These are phyloP conservation scores for Lycium ferocissimum DNA, from an alignment of 257 asterid genomes.

Conservation along the genomic window DNA sequence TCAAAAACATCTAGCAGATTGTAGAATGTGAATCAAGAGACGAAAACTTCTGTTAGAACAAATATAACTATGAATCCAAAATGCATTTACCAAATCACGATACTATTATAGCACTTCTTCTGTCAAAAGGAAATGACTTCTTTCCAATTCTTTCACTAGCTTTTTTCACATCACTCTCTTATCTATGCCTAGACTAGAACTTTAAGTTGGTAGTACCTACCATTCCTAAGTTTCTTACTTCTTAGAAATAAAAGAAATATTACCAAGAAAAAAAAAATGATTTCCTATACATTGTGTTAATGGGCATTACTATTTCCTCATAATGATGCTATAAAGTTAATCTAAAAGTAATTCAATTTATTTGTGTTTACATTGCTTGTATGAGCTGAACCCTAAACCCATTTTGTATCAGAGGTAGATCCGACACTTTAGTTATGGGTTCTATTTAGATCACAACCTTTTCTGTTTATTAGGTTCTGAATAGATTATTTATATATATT, in stretches of 20 bases:
- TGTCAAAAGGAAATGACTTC: not conserved
- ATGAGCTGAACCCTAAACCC: too few species aligned
- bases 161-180: not conserved
- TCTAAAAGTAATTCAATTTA: not conserved
- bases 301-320: not conserved
- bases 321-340: not conserved
- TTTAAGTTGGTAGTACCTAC: not conserved
- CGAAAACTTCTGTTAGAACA: not conserved
- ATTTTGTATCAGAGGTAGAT: too few species aligned
- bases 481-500: too few species aligned
- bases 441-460: too few species aligned
- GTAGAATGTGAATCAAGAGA: not conserved
- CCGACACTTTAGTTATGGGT: too few species aligned
- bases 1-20: not conserved
- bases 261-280: too few species aligned
- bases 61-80: not conserved
- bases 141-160: not conserved
- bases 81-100: not conserved
- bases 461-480: too few species aligned
- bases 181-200: not conserved
- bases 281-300: not conserved
- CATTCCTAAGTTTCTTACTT: not conserved
- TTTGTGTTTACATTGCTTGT: not conserved
- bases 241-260: too few species aligned
- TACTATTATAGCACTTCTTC: not conserved